Conservation (phyloP, 805 yeast species). For the Kurtzmaniella cleridarum region DNA sequence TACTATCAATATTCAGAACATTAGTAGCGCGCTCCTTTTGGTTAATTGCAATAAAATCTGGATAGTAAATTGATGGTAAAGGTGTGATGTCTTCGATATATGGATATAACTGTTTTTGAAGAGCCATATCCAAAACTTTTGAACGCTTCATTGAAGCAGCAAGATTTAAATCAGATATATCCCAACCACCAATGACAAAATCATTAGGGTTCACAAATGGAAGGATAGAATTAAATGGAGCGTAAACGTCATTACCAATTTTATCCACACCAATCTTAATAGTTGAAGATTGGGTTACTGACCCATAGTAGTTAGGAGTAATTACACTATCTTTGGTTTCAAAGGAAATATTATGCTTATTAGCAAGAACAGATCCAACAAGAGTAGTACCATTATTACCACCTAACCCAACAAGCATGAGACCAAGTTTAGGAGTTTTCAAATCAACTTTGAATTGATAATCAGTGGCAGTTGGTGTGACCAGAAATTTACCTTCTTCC, state of each 20-base stretch:
- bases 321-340: slow-evolving; percentile 76
- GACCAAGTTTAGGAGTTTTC: slow-evolving; percentile 77
- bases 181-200: slow-evolving; percentile 92
- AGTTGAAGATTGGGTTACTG: slow-evolving; percentile 91
- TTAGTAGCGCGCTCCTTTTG: slow-evolving; percentile 91
- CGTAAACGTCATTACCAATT: slow-evolving; percentile 80
- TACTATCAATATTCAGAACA: slow-evolving; percentile 53
- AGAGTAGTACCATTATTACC: slow-evolving; percentile 96
- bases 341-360: slow-evolving; percentile 71
- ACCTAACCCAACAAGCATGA: slow-evolving; percentile 89
- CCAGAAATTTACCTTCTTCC: slow-evolving; percentile 48
- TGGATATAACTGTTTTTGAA: slow-evolving; percentile 70
- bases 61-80: slow-evolving; percentile 83
- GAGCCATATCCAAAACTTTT: slow-evolving; percentile 77
- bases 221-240: slow-evolving; percentile 83
- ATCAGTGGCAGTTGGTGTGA: slow-evolving; percentile 66
- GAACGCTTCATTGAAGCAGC: slow-evolving; percentile 80
- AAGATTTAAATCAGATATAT: slow-evolving; percentile 68
- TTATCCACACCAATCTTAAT: slow-evolving; percentile 81
- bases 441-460: slow-evolving; percentile 85
- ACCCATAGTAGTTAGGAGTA: slow-evolving; percentile 82
- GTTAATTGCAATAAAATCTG: slow-evolving; percentile 94
- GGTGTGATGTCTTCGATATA: slow-evolving; percentile 62
- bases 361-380: slow-evolving; percentile 79
- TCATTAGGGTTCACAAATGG: slow-evolving; percentile 91